Conservation (phyloP, 2,329 filamentous ascomycete genomes). For the Ophiostoma sp. region DNA sequence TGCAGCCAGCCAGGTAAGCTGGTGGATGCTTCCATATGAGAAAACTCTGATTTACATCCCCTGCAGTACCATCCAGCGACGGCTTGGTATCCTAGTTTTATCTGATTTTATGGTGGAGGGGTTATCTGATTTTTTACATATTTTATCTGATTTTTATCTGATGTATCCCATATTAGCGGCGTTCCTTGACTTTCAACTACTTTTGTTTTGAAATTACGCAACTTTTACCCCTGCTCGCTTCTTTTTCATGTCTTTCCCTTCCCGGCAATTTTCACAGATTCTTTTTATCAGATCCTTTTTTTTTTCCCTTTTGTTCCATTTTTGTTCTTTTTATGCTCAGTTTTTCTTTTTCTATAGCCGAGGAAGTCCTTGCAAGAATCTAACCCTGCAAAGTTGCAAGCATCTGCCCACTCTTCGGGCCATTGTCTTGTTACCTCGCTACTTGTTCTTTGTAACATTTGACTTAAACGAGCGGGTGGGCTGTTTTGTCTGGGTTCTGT, state of each 20-base stretch:
- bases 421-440: slow-evolving; percentile 4
- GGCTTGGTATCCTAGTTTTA: not conserved
- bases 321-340: not conserved
- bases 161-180: not conserved
- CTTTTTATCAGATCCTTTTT: slow-evolving; percentile 12
- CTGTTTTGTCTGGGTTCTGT: slow-evolving; percentile 10
- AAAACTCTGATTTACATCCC: slow-evolving; percentile 6
- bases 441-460: not conserved
- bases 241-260: not conserved
- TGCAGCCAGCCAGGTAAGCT: not conserved
- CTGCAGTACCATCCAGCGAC: not conserved
- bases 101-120: not conserved
- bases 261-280: not conserved
- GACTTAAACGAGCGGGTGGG: not conserved
- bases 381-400: slow-evolving; percentile 2
- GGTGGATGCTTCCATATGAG: slow-evolving; percentile 3
- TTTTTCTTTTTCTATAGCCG: not conserved
- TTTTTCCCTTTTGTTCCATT: not conserved
- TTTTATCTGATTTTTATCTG: not conserved
- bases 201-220: not conserved
- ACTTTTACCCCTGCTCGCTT: slow-evolving; percentile 9
- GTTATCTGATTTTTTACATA: slow-evolving; percentile 2
- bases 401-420: slow-evolving; percentile 11
- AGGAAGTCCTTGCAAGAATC: not conserved
- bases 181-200: not conserved